These are phyloP conservation scores for Fraxinus cuspidata DNA, from an alignment of 257 asterid genomes.

Conservation along the genomic window DNA sequence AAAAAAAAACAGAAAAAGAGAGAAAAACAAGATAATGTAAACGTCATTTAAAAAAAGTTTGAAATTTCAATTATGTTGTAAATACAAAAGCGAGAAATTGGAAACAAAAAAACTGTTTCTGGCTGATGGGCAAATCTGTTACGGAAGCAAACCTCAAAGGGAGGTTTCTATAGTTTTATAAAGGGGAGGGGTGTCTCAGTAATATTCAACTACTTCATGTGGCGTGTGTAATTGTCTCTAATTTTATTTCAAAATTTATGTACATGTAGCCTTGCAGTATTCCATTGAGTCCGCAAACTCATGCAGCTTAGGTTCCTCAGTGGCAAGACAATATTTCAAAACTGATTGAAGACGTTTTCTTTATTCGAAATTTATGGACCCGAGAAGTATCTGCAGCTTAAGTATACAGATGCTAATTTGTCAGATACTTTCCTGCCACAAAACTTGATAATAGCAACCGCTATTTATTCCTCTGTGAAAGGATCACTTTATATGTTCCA, in stretches of 20 bases:
- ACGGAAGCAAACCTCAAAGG: not conserved
- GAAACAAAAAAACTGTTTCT: not conserved
- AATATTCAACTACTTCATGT: not conserved
- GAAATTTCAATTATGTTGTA: not conserved
- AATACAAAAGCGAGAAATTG: not conserved
- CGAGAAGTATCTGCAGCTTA: not conserved
- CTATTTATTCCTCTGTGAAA: not conserved
- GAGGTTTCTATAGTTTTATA: not conserved
- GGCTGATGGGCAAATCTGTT: not conserved
- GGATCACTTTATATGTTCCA: not conserved
- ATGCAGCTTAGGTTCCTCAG: not conserved
- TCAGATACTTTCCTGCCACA: not conserved
- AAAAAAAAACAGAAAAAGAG: too few relatives aligned
- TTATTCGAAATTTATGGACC: conserved; percentile 2
- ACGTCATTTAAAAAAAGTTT: not conserved
- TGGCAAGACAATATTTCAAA: not conserved
- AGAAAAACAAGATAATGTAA: not conserved
- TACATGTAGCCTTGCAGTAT: not conserved
- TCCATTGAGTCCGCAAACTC: not conserved
- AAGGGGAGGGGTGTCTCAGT: not conserved
- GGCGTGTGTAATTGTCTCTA: not conserved
- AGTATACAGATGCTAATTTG: not conserved
- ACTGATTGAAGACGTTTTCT: conserved; percentile 10
- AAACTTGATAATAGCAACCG: not conserved
- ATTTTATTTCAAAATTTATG: not conserved